Evolutionary conservation across 2,329 filamentous ascomycete species (phyloP).

Genomic region (Niveomyces coronatus): DNA sequence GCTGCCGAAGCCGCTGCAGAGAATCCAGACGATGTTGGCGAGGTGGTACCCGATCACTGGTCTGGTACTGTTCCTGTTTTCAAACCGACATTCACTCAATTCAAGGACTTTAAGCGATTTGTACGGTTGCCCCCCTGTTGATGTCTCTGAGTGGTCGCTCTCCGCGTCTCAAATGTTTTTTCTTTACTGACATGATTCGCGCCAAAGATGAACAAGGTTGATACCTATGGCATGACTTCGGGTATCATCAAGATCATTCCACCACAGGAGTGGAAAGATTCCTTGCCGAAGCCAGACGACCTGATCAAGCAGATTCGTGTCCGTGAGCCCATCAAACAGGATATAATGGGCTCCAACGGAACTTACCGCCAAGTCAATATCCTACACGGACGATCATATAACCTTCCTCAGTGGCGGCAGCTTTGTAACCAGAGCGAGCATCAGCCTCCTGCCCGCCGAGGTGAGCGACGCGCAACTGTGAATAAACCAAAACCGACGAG

Average conservation of each 20-base stretch:
- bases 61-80: constrained; percentile 90
- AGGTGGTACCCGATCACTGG: constrained; percentile 77
- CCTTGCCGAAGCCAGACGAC: constrained; percentile 69
- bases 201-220: constrained; percentile 63
- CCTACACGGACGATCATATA: constrained; percentile 91
- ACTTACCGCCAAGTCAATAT: constrained; percentile 97
- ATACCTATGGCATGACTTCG: constrained; percentile 93
- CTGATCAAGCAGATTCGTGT: constrained; percentile 85
- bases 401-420: constrained; percentile 89
- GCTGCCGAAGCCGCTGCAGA: constrained; percentile 19
- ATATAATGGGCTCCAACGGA: constrained; percentile 91
- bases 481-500: constrained; percentile 39
- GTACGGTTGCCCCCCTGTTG: constrained; percentile 43
- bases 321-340: constrained; percentile 95
- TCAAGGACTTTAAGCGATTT: constrained; percentile 85
- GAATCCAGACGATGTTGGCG: constrained; percentile 59
- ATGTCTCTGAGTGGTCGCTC: too few relatives aligned
- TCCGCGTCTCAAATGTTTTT: not conserved
- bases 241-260: constrained; percentile 95
- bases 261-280: constrained; percentile 83
- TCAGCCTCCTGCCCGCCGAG: constrained; percentile 83
- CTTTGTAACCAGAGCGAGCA: constrained; percentile 92
- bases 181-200: constrained; percentile 8
- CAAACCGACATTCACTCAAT: constrained; percentile 90
- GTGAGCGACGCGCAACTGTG: constrained; percentile 60